Evolutionary conservation across 75 land plant genomes (phyloP).

Genomic region (Pinus tabuliformis): DNA sequence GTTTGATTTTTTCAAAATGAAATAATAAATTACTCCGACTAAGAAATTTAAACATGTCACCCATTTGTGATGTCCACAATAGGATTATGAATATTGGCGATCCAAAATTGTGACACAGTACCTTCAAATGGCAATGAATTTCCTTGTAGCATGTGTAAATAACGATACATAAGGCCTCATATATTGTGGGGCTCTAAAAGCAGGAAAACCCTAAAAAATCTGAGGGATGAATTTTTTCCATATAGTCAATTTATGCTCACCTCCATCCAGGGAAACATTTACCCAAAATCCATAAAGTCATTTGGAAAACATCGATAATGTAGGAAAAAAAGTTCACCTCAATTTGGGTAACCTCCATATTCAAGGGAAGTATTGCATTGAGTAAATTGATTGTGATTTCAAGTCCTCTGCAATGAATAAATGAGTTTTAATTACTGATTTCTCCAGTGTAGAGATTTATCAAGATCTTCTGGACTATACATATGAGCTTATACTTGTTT

Average conservation of each 20-base stretch:
- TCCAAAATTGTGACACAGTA: conserved; percentile 34
- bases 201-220: conserved; percentile 30
- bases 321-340: background rate
- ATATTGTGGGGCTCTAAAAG: conserved; percentile 24
- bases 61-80: conserved; percentile 20
- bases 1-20: too few species aligned
- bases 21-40: background rate
- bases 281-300: conserved; percentile 52
- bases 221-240: conserved; percentile 52
- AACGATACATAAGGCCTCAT: conserved; percentile 66
- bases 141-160: conserved; percentile 49
- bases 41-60: background rate
- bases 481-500: background rate
- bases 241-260: conserved; percentile 34
- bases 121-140: conserved; percentile 14
- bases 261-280: conserved; percentile 46
- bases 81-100: conserved; percentile 29
- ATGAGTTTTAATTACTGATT: conserved; percentile 24
- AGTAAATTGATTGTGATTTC: conserved; percentile 8
- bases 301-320: conserved; percentile 24
- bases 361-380: background rate
- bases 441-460: conserved; percentile 71
- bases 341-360: too few species aligned
- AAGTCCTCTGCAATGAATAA: conserved; percentile 30
- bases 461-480: conserved; percentile 24